Conservation (phyloP, 495 filamentous ascomycete species). For the Rhypophila decipiens region DNA sequence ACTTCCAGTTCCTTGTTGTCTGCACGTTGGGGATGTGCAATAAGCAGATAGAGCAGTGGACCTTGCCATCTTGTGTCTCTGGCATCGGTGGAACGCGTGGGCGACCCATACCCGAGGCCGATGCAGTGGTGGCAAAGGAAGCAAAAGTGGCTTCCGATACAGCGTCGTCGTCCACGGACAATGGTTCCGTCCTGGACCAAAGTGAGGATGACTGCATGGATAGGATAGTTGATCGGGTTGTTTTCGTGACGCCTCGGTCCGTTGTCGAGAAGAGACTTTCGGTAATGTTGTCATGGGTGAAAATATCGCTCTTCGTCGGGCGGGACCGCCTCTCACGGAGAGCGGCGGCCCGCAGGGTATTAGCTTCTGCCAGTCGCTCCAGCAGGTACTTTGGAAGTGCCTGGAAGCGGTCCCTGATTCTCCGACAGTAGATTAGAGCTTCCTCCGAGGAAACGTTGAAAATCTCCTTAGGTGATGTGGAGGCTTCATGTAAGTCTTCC, state of each 20-base stretch:
- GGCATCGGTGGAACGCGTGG: neutral
- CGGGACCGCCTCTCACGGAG: neutral
- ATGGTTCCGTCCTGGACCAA: neutral
- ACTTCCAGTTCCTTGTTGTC: neutral
- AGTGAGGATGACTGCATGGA: neutral
- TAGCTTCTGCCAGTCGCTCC: slow-evolving; percentile 2
- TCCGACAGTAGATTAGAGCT: slow-evolving; percentile 1
- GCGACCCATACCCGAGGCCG: neutral
- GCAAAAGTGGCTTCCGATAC: neutral
- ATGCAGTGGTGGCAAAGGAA: neutral
- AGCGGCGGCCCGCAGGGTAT: neutral
- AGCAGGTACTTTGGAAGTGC: slow-evolving; percentile 1
- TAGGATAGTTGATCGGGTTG: neutral
- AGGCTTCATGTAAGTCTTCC: neutral
- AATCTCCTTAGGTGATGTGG: neutral
- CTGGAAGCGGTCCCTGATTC: slow-evolving; percentile 1
- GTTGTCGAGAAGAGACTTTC: neutral
- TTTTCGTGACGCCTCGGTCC: neutral
- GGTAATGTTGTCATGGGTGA: neutral
- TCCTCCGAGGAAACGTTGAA: neutral
- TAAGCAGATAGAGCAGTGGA: neutral
- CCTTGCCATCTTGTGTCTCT: neutral
- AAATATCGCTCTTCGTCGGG: neutral
- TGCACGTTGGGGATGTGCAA: neutral
- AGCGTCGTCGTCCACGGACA: neutral